Conservation (phyloP, 805 yeast genomes). For the Ogataea pilisensis region DNA sequence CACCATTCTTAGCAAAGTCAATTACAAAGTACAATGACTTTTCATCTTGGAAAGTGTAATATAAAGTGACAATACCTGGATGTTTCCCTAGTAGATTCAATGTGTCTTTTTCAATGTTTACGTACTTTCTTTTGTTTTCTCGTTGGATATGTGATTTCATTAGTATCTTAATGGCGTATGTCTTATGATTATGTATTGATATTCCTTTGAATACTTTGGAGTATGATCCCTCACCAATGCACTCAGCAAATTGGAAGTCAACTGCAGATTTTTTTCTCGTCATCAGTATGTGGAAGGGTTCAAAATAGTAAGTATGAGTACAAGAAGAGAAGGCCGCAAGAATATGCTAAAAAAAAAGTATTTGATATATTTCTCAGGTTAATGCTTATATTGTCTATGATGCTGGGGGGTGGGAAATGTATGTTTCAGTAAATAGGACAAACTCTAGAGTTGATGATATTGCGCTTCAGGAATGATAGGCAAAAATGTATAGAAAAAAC, state of each 20-base stretch:
- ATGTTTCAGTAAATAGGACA: too few relatives aligned
- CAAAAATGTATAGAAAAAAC: too few relatives aligned
- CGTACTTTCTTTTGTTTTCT: constrained; percentile 93
- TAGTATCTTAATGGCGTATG: constrained; percentile 87
- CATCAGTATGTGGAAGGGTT: constrained; percentile 19
- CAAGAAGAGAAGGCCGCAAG: too few relatives aligned
- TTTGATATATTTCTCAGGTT: too few relatives aligned
- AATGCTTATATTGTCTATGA: too few relatives aligned
- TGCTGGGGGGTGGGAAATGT: too few relatives aligned
- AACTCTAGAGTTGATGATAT: too few relatives aligned
- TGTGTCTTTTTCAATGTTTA: constrained; percentile 90
- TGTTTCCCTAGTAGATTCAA: constrained; percentile 84
- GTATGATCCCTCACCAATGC: constrained; percentile 93
- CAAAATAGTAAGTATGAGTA: too few relatives aligned
- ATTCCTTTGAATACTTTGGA: constrained; percentile 89
- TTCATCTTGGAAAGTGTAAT: constrained; percentile 94
- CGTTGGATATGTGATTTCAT: constrained; percentile 90
- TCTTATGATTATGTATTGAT: constrained; percentile 66
- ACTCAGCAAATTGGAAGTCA: constrained; percentile 85
- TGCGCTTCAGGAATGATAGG: too few relatives aligned
- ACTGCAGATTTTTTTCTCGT: constrained; percentile 54
- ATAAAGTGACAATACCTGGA: constrained; percentile 89
- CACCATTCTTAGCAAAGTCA: constrained; percentile 96
- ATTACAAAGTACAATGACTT: constrained; percentile 83
- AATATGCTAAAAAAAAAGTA: too few relatives aligned